Percentiles rank a stretch among this genome's conserved stretches.
phyloP scores from a whole-genome alignment of 495 filamentous ascomycete species.

The Penicillium odoratum region DNA sequence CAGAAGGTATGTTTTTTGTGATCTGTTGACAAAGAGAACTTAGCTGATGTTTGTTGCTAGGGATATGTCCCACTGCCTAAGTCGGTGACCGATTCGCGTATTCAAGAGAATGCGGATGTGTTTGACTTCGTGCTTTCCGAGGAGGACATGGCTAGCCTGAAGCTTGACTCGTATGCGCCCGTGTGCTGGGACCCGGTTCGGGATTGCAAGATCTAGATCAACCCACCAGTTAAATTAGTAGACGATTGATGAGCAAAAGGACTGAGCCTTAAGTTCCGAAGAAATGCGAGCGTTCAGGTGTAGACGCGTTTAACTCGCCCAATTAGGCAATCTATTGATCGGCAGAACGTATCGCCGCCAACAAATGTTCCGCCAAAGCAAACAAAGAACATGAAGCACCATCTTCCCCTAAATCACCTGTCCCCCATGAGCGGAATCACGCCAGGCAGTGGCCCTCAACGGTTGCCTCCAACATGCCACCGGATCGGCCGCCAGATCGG shows the following conservation, averaged over 20 bases:
- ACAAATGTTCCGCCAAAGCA: constrained; percentile 8
- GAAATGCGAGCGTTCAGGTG: too few species aligned
- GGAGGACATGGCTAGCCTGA: constrained; percentile 57
- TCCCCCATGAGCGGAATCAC: constrained; percentile 18
- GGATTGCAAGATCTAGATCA: constrained; percentile 30
- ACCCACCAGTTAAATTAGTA: too few species aligned
- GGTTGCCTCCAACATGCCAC: constrained; percentile 37
- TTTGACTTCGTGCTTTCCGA: constrained; percentile 77
- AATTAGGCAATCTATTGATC: constrained; percentile 32
- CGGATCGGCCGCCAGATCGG: constrained; percentile 35
- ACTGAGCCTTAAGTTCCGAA: too few species aligned
- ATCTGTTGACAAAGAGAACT: constrained; percentile 26
- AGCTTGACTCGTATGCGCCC: constrained; percentile 57
- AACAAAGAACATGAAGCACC: background rate
- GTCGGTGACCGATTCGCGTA: constrained; percentile 58
- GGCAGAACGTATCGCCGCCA: constrained; percentile 40
- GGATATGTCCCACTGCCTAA: constrained; percentile 65
- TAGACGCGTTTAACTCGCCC: background rate
- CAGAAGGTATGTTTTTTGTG: constrained; percentile 59
- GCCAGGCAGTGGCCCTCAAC: constrained; percentile 22
- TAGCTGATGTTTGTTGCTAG: constrained; percentile 59
- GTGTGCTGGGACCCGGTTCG: constrained; percentile 75
- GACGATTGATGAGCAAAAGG: too few species aligned
- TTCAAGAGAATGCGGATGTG: constrained; percentile 71
- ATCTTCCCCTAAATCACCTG: constrained; percentile 8